A percentile compares a stretch with the other conserved stretches of the same genome.
Evolutionary conservation across 2,329 filamentous ascomycete species (phyloP).

Genomic region (Tolypocladium tundrense): DNA sequence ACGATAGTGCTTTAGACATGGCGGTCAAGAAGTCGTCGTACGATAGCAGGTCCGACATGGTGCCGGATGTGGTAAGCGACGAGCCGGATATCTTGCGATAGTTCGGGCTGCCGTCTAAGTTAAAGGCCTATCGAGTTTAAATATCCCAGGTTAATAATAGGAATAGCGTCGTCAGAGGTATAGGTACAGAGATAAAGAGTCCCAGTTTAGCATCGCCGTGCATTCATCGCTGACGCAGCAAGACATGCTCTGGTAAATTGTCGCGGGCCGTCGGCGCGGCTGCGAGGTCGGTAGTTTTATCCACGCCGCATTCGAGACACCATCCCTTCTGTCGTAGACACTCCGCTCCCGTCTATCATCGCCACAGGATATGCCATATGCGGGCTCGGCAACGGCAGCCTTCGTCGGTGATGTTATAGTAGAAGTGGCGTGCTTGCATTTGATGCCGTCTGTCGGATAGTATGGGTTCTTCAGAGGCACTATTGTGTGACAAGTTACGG

Average conservation of each 20-base stretch:
- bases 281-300: conserved; percentile 41
- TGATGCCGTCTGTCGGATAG: not conserved
- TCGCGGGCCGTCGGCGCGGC: conserved; percentile 43
- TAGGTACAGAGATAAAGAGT: conserved; percentile 46
- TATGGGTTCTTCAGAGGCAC: not conserved
- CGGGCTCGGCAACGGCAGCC: not conserved
- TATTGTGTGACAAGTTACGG: not conserved
- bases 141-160: conserved; percentile 51
- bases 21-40: conserved; percentile 62
- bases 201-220: conserved; percentile 44
- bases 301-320: conserved; percentile 37
- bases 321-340: conserved; percentile 38
- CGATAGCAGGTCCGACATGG: conserved; percentile 56
- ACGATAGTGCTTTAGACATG: conserved; percentile 57
- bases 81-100: conserved; percentile 60
- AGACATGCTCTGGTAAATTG: conserved; percentile 51
- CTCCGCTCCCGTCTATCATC: conserved; percentile 39
- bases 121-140: conserved; percentile 33
- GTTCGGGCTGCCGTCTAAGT: conserved; percentile 41
- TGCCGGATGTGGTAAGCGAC: conserved; percentile 58
- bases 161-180: conserved; percentile 52
- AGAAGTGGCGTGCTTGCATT: not conserved
- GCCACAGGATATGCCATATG: conserved; percentile 14
- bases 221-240: conserved; percentile 47
- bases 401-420: not conserved